These are phyloP conservation scores for Anisodus acutangulus DNA, from an alignment of 257 asterid genomes.

Conservation along the genomic window DNA sequence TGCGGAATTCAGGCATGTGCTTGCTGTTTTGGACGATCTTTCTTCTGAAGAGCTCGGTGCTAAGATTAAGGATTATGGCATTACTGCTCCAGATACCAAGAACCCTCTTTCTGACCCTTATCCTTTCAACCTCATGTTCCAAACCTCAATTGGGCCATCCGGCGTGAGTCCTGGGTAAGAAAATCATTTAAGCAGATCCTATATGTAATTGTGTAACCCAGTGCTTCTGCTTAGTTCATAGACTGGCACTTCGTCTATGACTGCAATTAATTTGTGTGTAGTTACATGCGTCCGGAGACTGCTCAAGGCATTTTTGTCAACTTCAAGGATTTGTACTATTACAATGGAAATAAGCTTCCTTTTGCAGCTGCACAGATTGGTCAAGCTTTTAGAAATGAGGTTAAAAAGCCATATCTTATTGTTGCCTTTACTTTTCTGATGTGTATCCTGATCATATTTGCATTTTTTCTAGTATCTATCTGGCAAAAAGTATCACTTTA, in stretches of 20 bases:
- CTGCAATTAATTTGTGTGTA: slow-evolving; percentile 30
- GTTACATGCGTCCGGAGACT: slow-evolving; percentile 83
- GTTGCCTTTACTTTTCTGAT: not conserved
- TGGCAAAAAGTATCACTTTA: not conserved
- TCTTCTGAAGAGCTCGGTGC: slow-evolving; percentile 42
- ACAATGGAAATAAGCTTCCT: slow-evolving; percentile 76
- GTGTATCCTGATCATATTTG: not conserved
- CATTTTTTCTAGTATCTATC: not conserved
- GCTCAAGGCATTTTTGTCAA: slow-evolving; percentile 86
- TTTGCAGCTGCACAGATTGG: slow-evolving; percentile 89
- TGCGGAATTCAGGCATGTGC: slow-evolving; percentile 41
- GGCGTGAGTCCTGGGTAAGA: slow-evolving; percentile 40
- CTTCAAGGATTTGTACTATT: slow-evolving; percentile 70
- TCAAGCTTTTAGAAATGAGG: slow-evolving; percentile 87
- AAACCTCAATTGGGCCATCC: slow-evolving; percentile 38
- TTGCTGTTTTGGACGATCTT: slow-evolving; percentile 40
- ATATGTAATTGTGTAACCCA: not conserved
- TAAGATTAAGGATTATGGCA: slow-evolving; percentile 41
- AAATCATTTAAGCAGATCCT: not conserved
- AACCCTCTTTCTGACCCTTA: slow-evolving; percentile 41
- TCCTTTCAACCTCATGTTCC: slow-evolving; percentile 41
- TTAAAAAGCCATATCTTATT: slow-evolving; percentile 9
- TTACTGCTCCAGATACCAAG: slow-evolving; percentile 38
- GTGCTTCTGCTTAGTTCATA: not conserved
- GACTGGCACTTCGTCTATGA: not conserved